Evolutionary conservation across 2,329 filamentous ascomycete species (phyloP).

Genomic region (Zasmidium angulare): DNA sequence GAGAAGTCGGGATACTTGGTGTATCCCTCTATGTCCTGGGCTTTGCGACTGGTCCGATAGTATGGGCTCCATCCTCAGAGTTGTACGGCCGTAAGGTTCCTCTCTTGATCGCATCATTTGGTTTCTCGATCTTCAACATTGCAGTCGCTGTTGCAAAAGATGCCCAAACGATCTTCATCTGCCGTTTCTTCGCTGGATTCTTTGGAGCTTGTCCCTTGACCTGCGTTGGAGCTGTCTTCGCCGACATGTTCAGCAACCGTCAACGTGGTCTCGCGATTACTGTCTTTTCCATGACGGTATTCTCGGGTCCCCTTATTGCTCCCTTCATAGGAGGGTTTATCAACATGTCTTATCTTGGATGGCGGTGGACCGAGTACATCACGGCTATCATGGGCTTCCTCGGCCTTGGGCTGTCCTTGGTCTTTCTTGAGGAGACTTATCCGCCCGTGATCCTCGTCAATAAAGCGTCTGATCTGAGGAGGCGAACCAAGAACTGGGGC

Average conservation of each 20-base stretch:
- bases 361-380: constrained; percentile 54
- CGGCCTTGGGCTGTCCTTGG: constrained; percentile 47
- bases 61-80: constrained; percentile 53
- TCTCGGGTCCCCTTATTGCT: constrained; percentile 35
- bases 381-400: constrained; percentile 57
- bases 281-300: constrained; percentile 38
- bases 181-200: constrained; percentile 38
- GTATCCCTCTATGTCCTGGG: constrained; percentile 40
- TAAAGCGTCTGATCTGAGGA: constrained; percentile 56
- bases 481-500: constrained; percentile 57
- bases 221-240: constrained; percentile 50
- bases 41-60: constrained; percentile 24
- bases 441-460: constrained; percentile 57
- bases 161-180: constrained; percentile 40
- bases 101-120: constrained; percentile 35
- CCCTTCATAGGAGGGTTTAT: constrained; percentile 37
- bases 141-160: constrained; percentile 42
- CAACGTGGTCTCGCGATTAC: constrained; percentile 36
- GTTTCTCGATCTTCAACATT: constrained; percentile 49
- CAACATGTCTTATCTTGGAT: constrained; percentile 39
- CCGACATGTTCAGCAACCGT: constrained; percentile 37
- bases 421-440: constrained; percentile 60
- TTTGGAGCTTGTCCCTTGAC: constrained; percentile 44
- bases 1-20: constrained; percentile 39
- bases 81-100: constrained; percentile 36